Evolutionary conservation across 2,329 filamentous ascomycete species (phyloP).

Genomic region (Stemphylium vesicarium): DNA sequence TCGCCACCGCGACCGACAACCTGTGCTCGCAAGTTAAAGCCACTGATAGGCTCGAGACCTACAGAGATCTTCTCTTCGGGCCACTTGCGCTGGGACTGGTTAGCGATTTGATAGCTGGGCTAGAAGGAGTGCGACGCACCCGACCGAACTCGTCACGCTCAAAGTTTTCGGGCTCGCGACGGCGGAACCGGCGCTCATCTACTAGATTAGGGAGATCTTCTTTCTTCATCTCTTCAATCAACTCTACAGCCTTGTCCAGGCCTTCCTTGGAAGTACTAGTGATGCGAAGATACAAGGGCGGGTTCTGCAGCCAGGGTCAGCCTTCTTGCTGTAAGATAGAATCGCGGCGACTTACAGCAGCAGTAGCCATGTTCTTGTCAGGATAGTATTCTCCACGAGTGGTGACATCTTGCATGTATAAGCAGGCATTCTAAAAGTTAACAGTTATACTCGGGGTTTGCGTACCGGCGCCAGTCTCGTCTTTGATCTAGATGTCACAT

Average conservation of each 20-base stretch:
- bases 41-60: conserved; percentile 85
- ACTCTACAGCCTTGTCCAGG: conserved; percentile 83
- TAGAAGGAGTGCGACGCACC: conserved; percentile 59
- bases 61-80: conserved; percentile 95
- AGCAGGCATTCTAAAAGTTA: conserved; percentile 65
- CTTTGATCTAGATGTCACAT: conserved; percentile 96
- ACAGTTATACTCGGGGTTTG: conserved; percentile 73
- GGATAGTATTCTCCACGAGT: conserved; percentile 96
- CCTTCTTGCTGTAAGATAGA: not conserved
- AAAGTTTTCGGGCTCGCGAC: conserved; percentile 77
- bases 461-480: conserved; percentile 99
- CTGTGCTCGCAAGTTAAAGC: conserved; percentile 95
- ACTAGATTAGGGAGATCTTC: conserved; percentile 95
- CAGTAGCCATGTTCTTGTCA: conserved; percentile 96
- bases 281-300: conserved; percentile 91
- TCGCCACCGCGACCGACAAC: conserved; percentile 93
- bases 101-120: conserved; percentile 20
- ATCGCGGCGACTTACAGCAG: conserved; percentile 65
- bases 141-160: conserved; percentile 91
- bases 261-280: conserved; percentile 91
- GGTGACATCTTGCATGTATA: conserved; percentile 89
- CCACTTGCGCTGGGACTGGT: conserved; percentile 83
- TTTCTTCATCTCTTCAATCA: conserved; percentile 95
- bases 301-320: conserved; percentile 66
- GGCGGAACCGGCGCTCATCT: conserved; percentile 89